These are phyloP conservation scores for Piromyces finnis DNA, from an alignment of 192 early-diverging fungal genomes.

Conservation along the genomic window DNA sequence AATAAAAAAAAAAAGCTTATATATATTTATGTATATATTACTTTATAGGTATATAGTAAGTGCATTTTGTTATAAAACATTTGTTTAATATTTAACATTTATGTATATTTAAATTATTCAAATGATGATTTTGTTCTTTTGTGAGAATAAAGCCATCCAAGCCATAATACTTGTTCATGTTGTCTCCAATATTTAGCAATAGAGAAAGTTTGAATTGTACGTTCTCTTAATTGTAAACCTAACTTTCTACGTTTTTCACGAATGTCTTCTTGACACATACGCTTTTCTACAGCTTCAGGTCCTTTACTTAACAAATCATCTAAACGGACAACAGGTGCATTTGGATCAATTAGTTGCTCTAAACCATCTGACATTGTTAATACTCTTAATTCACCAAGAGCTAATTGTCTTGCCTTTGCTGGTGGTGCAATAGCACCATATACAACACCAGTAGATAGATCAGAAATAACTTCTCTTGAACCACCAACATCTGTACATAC, in stretches of 20 bases:
- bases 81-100: no score
- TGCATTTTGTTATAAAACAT: no score
- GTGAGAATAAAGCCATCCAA: not conserved
- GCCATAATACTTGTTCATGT: constrained; percentile 18
- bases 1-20: no score
- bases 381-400: constrained; percentile 15
- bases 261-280: constrained; percentile 13
- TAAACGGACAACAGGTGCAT: not conserved
- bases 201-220: constrained; percentile 16
- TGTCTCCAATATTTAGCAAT: constrained; percentile 20
- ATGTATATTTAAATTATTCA: no score
- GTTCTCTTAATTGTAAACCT: constrained; percentile 12
- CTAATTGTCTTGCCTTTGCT: constrained; percentile 14
- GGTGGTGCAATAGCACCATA: constrained; percentile 20
- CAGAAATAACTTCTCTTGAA: constrained; percentile 11
- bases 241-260: constrained; percentile 8
- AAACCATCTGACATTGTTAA: constrained; percentile 20
- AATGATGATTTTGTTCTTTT: not conserved
- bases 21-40: no score
- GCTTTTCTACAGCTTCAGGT: constrained; percentile 3
- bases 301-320: constrained; percentile 10
- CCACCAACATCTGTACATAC: constrained; percentile 17
- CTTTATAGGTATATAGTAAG: no score
- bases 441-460: constrained; percentile 3
- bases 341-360: constrained; percentile 4